Percentiles rank a stretch among this genome's conserved stretches.
These are phyloP conservation scores for Colletotrichum graminicola DNA, from an alignment of 2,329 filamentous ascomycete genomes.

Conservation along the genomic window DNA sequence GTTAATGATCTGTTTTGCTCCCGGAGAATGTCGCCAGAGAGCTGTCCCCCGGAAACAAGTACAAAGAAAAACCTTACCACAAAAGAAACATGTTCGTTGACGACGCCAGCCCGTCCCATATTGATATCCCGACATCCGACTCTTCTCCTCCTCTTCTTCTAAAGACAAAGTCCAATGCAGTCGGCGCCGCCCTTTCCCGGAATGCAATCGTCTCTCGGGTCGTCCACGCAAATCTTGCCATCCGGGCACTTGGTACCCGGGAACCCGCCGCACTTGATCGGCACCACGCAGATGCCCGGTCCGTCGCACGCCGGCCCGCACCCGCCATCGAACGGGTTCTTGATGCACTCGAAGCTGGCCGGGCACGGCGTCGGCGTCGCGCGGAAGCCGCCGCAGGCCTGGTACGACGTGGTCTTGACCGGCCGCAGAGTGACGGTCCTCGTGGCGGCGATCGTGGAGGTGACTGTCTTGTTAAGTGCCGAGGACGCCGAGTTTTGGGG, in stretches of 20 bases:
- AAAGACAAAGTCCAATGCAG: slow-evolving; percentile 49
- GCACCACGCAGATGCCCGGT: slow-evolving; percentile 50
- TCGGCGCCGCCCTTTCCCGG: slow-evolving; percentile 48
- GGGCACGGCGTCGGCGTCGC: slow-evolving; percentile 46
- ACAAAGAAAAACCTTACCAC: not conserved
- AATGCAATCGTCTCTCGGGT: slow-evolving; percentile 47
- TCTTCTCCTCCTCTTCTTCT: not conserved
- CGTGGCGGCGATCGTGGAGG: not conserved
- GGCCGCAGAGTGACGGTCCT: not conserved
- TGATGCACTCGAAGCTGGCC: slow-evolving; percentile 46
- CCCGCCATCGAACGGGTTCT: slow-evolving; percentile 50
- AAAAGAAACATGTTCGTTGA: not conserved
- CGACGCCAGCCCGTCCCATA: not conserved
- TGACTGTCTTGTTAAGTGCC: not conserved
- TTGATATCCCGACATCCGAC: not conserved
- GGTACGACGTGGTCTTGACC: slow-evolving; percentile 44
- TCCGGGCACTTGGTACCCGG: slow-evolving; percentile 45
- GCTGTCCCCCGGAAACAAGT: not conserved
- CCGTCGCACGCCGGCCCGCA: slow-evolving; percentile 54
- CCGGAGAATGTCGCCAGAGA: not conserved
- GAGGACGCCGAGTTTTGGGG: not conserved
- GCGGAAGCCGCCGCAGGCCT: slow-evolving; percentile 50
- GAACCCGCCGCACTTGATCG: slow-evolving; percentile 47
- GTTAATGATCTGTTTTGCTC: no score
- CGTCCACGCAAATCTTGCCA: slow-evolving; percentile 48